Base-by-base conservation (phyloP, 495 filamentous ascomycete genomes). In the Penicilliopsis zonata region DNA sequence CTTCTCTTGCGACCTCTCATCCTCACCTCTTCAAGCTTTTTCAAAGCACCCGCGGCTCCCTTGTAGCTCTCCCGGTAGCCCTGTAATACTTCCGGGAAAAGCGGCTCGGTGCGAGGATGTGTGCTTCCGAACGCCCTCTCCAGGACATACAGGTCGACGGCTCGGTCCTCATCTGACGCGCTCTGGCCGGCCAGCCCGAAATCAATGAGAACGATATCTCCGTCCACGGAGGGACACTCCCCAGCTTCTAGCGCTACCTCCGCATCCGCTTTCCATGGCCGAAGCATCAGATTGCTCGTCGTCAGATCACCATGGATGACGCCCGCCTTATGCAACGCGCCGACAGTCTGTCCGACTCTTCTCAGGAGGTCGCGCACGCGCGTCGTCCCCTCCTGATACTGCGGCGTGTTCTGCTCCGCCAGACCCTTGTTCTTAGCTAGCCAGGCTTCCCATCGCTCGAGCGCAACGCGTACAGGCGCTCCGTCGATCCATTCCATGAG, bases 1-100 rank as follows among this genome's bases (percentile, higher is more conserved):
- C 84, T 96, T 58, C 79, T 79, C 74, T 99, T 99, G 51, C 90
- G 67, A n/a, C 90, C 92, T 49, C 90, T 72, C 80, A 93, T 73
- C 58, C 90, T 74, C 30, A 99, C 90, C 46, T 95, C 92, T 57
- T 92, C 86, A 35, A 99, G 52, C 52, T 76, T 85, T 53, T 69
- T 80, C 46, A 90, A 58, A 17, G 82, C 70, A 31, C 69, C 47
- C 35, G 61, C 60, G 9, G 70, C 70, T 5, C 67, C 74, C 53
- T 68, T 70, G 37, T 69, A 70, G 36, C 65, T 70, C 38, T 65
- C 63, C 26, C 55, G 63, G 65, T 85, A 85, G 3, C 65, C 70
- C 38, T 53, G 48, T 41, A 85, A 43, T 25, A 84, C 57, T 37
- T 70, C 65, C 35, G 61, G 57, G 50, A 95, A 95, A 36, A 88